Base-by-base conservation (phyloP, 2,329 filamentous ascomycete species). In the Pyrenophora tritici-repentis region DNA sequence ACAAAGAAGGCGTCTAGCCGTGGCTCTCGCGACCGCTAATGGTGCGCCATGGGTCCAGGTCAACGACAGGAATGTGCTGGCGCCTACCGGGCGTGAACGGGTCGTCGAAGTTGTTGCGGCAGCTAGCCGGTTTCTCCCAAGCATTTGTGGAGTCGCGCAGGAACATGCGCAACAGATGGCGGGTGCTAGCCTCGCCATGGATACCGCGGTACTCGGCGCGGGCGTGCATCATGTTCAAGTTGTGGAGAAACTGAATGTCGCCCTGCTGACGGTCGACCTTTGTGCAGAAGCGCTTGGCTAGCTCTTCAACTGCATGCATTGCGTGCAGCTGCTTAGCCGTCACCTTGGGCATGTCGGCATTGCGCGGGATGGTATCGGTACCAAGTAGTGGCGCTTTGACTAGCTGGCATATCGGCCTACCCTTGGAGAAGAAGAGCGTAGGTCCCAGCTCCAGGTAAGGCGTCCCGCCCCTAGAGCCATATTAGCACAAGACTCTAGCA, bases 1-100 rank as follows among this genome's bases (percentile, higher is more conserved):
- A 10, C 3, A n/a, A n/a, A 16, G 17, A 26, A 26, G 36, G 18
- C 31, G 36, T 36, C 42, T 64, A 73, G 35, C 71, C 71, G 38
- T 73, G 71, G 63, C 68, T 71, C 53, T 73, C 70, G 22, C 67
- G 66, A n/a, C 71, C 71, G 45, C 68, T 73, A 50, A 73, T 73
- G 48, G 65, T 62, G 48, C 70, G 66, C 68, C 70, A 72, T 5
- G 71, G 70, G 49, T 73, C 70, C 20, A 50, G 62, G 46, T 73
- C 71, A 3, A 67, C 42, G 12, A 73, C 58, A 10, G 70, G 66
- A 10, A 73, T 45, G n/a, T 71, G 58, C 47, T 73, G 68, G 36
- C 53, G 43, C 35, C 71, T 60, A 7, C 65, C 68, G 12, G 51
- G 47, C 3, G 52, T 56, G 49, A 73, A 73, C 10, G 68, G 67